Percentiles rank a stretch among this genome's conserved stretches.
phyloP scores from a whole-genome alignment of 2,329 filamentous ascomycete species.

The Stagonosporopsis cucurbitacearum region DNA sequence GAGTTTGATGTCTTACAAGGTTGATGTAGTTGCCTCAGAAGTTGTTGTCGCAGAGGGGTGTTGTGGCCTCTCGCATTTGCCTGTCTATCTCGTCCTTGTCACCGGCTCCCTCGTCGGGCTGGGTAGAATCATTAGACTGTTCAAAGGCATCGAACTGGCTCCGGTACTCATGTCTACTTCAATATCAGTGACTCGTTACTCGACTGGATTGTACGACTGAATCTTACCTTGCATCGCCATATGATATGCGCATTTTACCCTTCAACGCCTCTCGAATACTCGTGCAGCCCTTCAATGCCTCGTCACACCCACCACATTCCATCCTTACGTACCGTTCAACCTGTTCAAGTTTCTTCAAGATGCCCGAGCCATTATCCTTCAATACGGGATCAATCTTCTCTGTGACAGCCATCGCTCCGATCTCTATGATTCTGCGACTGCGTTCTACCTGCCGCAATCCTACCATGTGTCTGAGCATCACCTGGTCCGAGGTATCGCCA shows the following conservation, averaged over 20 bases:
- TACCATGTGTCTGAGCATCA: slow-evolving; percentile 32
- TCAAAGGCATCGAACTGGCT: background rate
- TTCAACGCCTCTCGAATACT: slow-evolving; percentile 27
- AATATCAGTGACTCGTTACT: background rate
- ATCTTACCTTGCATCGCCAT: background rate
- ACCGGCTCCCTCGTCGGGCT: background rate
- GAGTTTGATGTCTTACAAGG: background rate
- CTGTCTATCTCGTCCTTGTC: slow-evolving; percentile 17
- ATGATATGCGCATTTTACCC: background rate
- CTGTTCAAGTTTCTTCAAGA: slow-evolving; percentile 24
- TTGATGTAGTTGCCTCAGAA: background rate
- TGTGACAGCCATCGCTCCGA: slow-evolving; percentile 38
- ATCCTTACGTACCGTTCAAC: slow-evolving; percentile 26
- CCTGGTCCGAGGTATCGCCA: background rate
- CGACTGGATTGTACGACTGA: too few species aligned
- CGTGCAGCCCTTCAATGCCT: slow-evolving; percentile 28
- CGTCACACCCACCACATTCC: slow-evolving; percentile 10
- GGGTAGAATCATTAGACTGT: slow-evolving; percentile 2
- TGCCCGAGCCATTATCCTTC: background rate
- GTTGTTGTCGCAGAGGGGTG: background rate
- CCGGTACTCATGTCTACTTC: background rate
- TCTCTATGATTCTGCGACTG: slow-evolving; percentile 38
- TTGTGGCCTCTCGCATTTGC: slow-evolving; percentile 19
- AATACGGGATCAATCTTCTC: slow-evolving; percentile 3
- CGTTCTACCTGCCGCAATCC: slow-evolving; percentile 20